Percentiles rank a stretch among this genome's conserved stretches.
phyloP scores from a whole-genome alignment of 202 grass and related monocot genomes.

The Bolboschoenoplectus hybrid region DNA sequence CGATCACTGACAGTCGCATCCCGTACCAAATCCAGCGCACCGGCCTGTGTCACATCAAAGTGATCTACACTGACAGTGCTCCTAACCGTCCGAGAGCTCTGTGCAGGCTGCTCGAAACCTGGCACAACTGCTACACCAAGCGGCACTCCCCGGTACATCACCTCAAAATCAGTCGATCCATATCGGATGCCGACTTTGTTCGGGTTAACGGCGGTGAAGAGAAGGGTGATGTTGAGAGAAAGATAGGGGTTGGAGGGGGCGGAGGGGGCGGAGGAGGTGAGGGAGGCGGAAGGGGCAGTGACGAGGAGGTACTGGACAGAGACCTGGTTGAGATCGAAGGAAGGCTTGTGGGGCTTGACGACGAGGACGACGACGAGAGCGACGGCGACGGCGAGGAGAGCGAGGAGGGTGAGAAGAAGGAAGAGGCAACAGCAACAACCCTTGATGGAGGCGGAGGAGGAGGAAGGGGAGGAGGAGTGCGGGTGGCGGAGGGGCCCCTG shows the following conservation, averaged over 20 bases:
- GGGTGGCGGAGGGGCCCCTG: slow-evolving; percentile 52
- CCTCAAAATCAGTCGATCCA: slow-evolving; percentile 67
- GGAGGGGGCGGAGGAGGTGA: slow-evolving; percentile 29
- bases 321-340: slow-evolving; percentile 99
- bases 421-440: slow-evolving; percentile 89
- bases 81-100: slow-evolving; percentile 73
- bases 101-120: slow-evolving; percentile 90
- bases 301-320: slow-evolving; percentile 95
- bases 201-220: slow-evolving; percentile 88
- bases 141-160: slow-evolving; percentile 95
- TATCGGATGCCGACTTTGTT: slow-evolving; percentile 98
- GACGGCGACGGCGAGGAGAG: slow-evolving; percentile 78
- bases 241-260: slow-evolving; percentile 68
- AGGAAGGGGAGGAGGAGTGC: slow-evolving; percentile 59
- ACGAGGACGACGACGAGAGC: slow-evolving; percentile 84
- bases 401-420: slow-evolving; percentile 87
- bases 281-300: slow-evolving; percentile 52
- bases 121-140: slow-evolving; percentile 84
- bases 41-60: slow-evolving; percentile 95
- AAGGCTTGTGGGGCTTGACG: slow-evolving; percentile 92
- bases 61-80: slow-evolving; percentile 88
- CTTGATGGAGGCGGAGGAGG: slow-evolving; percentile 68
- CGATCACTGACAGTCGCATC: slow-evolving; percentile 83
- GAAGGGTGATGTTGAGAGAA: slow-evolving; percentile 94
- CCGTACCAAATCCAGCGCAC: slow-evolving; percentile 82